These are phyloP conservation scores for Alternaria conjuncta DNA, from an alignment of 2,329 filamentous ascomycete genomes.

Conservation along the genomic window DNA sequence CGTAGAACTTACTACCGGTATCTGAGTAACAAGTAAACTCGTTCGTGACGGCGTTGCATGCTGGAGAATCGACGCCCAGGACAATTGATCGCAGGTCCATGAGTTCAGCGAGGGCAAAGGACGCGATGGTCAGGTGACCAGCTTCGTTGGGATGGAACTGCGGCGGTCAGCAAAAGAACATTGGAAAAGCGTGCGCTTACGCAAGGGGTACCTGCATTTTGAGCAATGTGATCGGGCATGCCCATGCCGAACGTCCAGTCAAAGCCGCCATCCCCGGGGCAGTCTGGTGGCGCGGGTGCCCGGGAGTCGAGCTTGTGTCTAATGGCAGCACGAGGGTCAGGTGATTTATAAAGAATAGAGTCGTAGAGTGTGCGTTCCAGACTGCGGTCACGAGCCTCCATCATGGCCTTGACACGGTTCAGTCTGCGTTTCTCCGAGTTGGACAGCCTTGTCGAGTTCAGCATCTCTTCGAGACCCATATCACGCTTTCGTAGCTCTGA, in stretches of 20 bases:
- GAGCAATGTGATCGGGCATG: not conserved
- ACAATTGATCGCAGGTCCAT: conserved; percentile 11
- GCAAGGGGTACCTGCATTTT: no score
- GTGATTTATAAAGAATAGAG: not conserved
- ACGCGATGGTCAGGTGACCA: conserved; percentile 4
- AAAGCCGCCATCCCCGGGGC: not conserved
- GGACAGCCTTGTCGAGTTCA: not conserved
- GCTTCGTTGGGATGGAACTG: conserved; percentile 7
- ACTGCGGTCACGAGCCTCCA: not conserved
- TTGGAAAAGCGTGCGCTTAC: no score
- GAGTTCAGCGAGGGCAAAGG: conserved; percentile 7
- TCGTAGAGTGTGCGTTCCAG: not conserved
- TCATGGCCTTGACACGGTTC: not conserved
- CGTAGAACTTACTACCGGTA: not conserved
- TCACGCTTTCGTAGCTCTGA: conserved; percentile 2
- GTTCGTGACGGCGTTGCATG: not conserved
- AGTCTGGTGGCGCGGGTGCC: not conserved
- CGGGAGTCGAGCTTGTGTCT: not conserved
- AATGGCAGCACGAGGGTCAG: not conserved
- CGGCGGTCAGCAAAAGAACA: not conserved
- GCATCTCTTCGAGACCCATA: not conserved
- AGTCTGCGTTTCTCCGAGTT: not conserved
- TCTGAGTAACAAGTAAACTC: conserved; percentile 3
- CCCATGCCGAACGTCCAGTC: conserved; percentile 1
- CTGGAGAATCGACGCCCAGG: not conserved